Base-by-base conservation (phyloP, 306 rosid species). In the Phaseolus lunatus region DNA sequence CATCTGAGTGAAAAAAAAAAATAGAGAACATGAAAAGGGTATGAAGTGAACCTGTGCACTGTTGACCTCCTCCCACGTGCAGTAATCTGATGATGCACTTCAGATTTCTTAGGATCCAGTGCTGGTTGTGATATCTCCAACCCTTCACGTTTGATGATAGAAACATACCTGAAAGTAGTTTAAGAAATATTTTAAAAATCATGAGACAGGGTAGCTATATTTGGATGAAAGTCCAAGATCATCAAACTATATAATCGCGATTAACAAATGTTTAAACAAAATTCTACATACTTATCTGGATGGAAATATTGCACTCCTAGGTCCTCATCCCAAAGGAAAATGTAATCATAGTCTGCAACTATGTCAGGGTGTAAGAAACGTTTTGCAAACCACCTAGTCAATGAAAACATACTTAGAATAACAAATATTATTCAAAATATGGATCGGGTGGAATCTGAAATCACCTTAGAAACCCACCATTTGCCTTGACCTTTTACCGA, bases 321-420 rank as follows among this genome's bases (percentile, higher is more conserved):
- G 85, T 95, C 99, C 81, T 95, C 99, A 47, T 95, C 99, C 99
- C 99, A 95, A 24, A 95, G 97, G 85, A 95, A 95, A 80, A 95
- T 78, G 81, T 95, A 90, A 70, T 78, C 66, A 81, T 95, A 95
- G 48, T 86, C 89, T 20, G 92, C 92, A 73, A 95, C 96, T 66
- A 95, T 88, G 83, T 95, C 97, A 8, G 99, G 99, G 82, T 95
- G 99, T 54, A 95, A 81, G 90, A 95, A 95, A 63, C 97, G 95
- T 84, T 95, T 95, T 29, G 99, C 99, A 73, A 90, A 92, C 99
- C 99, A 95, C 97, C 99, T 95, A 83, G 43, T 43, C 73, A 84
- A 76, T 77, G 69, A 64, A 77, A 79, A 73, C 63, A 67, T 29
- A 44, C 31, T 77, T 50, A 63, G 39, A 57, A 72, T 54, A 63